Evolutionary conservation across 1,139 yeast species (phyloP).

Genomic region (Geotrichum restrictum): DNA sequence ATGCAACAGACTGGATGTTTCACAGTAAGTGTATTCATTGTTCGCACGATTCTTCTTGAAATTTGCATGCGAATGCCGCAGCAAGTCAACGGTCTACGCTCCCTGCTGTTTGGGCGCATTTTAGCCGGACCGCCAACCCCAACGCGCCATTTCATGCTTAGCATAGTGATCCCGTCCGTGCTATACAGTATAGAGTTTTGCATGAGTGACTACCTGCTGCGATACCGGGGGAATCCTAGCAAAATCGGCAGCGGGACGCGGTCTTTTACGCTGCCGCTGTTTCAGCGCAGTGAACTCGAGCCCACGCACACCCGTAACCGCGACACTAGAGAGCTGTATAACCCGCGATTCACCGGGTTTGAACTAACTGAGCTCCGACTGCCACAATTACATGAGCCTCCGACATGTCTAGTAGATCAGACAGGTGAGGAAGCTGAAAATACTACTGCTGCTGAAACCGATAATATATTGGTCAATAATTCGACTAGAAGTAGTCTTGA

Average conservation of each 20-base stretch:
- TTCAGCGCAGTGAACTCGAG: constrained; percentile 5
- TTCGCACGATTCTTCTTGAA: constrained; percentile 9
- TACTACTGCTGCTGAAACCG: background rate
- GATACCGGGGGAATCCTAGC: constrained; percentile 9
- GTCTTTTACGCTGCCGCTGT: background rate
- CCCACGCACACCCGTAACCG: background rate
- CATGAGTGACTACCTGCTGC: constrained; percentile 15
- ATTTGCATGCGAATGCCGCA: constrained; percentile 11
- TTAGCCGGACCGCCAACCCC: background rate
- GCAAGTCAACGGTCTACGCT: constrained; percentile 10
- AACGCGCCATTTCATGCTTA: background rate
- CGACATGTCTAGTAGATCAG: no score
- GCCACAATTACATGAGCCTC: background rate
- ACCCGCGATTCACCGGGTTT: background rate
- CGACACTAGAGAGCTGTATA: background rate
- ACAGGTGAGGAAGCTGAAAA: no score
- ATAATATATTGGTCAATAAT: no score
- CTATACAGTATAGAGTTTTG: constrained; percentile 15
- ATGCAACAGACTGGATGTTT: constrained; percentile 18
- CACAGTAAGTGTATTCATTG: constrained; percentile 4
- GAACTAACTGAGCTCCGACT: background rate
- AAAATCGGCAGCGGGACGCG: background rate
- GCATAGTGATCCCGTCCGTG: constrained; percentile 16
- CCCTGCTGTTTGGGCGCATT: constrained; percentile 14
- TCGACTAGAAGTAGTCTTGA: no score